Conservation (phyloP, 495 filamentous ascomycete genomes). For the Tuber calosporum region DNA sequence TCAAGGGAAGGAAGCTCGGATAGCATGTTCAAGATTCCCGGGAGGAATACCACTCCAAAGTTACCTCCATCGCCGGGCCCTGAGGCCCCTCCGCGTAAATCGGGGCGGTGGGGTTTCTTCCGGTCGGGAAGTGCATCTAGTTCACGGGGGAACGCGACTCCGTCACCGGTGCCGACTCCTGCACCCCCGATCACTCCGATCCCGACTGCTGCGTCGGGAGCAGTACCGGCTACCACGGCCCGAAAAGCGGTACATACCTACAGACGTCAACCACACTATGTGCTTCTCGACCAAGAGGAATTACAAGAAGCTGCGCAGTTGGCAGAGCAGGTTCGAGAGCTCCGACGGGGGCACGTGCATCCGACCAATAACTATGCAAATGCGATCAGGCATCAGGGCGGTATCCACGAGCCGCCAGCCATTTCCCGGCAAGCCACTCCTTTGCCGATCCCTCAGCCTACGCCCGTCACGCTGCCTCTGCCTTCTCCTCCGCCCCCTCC, state of each 20-base stretch:
- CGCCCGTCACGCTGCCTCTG: constrained; percentile 45
- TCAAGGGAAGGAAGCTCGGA: constrained; percentile 37
- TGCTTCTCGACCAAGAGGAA: constrained; percentile 67
- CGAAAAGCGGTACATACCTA: constrained; percentile 42
- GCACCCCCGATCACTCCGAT: constrained; percentile 45
- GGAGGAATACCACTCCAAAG: constrained; percentile 23
- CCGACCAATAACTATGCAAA: constrained; percentile 27
- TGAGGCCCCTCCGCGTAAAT: constrained; percentile 24
- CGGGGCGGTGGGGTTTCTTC: constrained; percentile 27
- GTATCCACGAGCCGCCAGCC: constrained; percentile 48
- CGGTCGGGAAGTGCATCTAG: constrained; percentile 24
- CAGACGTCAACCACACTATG: constrained; percentile 62
- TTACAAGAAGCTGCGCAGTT: constrained; percentile 54
- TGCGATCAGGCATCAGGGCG: constrained; percentile 43
- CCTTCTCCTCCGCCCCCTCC: constrained; percentile 34
- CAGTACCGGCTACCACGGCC: constrained; percentile 39
- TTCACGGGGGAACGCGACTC: constrained; percentile 12
- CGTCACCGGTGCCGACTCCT: constrained; percentile 25
- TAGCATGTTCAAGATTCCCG: constrained; percentile 22
- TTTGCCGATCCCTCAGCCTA: constrained; percentile 42
- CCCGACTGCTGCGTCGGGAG: constrained; percentile 41
- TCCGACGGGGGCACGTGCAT: constrained; percentile 20
- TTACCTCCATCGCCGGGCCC: constrained; percentile 25
- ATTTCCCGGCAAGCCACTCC: constrained; percentile 46
- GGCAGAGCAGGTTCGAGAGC: constrained; percentile 45